These are phyloP conservation scores for Sicyos edulis DNA, from an alignment of 306 rosid species.

Conservation along the genomic window DNA sequence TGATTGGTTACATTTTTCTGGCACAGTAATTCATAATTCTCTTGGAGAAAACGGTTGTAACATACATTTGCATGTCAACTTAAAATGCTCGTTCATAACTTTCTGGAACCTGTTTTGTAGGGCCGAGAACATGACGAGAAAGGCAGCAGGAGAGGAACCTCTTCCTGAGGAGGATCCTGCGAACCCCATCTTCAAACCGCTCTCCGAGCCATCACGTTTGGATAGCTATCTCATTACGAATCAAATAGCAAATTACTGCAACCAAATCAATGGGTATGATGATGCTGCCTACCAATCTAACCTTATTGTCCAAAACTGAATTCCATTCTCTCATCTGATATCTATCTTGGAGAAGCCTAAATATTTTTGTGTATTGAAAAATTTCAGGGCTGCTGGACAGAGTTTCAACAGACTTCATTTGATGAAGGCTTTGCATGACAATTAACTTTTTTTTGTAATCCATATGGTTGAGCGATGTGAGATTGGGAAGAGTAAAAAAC, in stretches of 20 bases:
- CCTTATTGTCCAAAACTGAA: background rate
- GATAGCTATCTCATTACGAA: slow-evolving; percentile 93
- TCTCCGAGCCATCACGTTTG: slow-evolving; percentile 87
- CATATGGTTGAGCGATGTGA: background rate
- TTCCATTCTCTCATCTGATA: background rate
- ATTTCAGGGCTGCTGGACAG: slow-evolving; percentile 21
- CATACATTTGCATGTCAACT: no score
- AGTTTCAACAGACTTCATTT: slow-evolving; percentile 21
- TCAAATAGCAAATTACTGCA: slow-evolving; percentile 88
- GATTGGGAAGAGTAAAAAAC: background rate
- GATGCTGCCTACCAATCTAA: no score
- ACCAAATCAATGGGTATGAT: slow-evolving; percentile 88
- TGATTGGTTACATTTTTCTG: background rate
- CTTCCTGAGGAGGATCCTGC: slow-evolving; percentile 96
- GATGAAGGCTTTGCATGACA: slow-evolving; percentile 20
- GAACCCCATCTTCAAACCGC: slow-evolving; percentile 74
- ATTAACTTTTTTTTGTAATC: background rate
- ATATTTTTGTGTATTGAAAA: background rate
- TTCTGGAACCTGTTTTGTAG: slow-evolving; percentile 31
- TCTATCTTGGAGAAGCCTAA: background rate
- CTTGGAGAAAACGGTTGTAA: background rate
- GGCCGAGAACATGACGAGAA: slow-evolving; percentile 71
- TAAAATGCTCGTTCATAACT: background rate
- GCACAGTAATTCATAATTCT: no score
- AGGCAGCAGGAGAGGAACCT: slow-evolving; percentile 79